Percentiles rank a stretch among this genome's conserved stretches.
Evolutionary conservation across 345 rosid species (phyloP).

Genomic region (Hypericum perforatum): DNA sequence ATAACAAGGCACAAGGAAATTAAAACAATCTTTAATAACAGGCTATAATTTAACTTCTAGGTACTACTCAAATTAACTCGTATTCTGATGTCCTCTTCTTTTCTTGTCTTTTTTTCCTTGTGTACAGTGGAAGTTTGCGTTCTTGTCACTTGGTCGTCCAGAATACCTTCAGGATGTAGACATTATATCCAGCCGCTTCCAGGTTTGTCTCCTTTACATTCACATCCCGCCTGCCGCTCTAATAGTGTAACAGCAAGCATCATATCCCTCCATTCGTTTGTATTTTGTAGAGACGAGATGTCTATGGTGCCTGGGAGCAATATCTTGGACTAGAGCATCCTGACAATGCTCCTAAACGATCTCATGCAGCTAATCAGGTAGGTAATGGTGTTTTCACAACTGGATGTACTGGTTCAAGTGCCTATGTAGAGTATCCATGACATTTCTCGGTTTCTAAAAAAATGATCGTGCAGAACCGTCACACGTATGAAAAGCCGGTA

Average conservation of each 20-base stretch:
- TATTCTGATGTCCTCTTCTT: not conserved
- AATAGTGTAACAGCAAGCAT: not conserved
- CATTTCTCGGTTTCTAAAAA: not conserved
- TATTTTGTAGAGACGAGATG: constrained; percentile 58
- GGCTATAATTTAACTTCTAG: too few relatives aligned
- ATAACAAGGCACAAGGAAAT: too few relatives aligned
- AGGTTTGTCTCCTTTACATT: constrained; percentile 29
- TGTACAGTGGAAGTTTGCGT: constrained; percentile 88
- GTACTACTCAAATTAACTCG: too few relatives aligned
- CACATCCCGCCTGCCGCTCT: not conserved
- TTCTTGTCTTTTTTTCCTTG: not conserved
- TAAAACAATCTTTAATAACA: too few relatives aligned
- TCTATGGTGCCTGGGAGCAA: constrained; percentile 94
- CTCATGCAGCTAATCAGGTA: constrained; percentile 75
- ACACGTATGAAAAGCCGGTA: constrained; percentile 23
- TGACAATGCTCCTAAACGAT: constrained; percentile 68
- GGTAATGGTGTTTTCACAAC: not conserved
- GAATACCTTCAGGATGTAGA: constrained; percentile 87
- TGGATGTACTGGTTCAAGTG: not conserved
- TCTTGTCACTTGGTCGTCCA: constrained; percentile 76
- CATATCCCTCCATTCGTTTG: constrained; percentile 1
- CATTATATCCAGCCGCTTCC: constrained; percentile 67
- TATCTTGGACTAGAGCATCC: constrained; percentile 93
- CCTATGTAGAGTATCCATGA: not conserved
- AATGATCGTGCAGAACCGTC: constrained; percentile 18